phyloP scores from a whole-genome alignment of 768 basidiomycete genomes.

The Phylloporus sp. region DNA sequence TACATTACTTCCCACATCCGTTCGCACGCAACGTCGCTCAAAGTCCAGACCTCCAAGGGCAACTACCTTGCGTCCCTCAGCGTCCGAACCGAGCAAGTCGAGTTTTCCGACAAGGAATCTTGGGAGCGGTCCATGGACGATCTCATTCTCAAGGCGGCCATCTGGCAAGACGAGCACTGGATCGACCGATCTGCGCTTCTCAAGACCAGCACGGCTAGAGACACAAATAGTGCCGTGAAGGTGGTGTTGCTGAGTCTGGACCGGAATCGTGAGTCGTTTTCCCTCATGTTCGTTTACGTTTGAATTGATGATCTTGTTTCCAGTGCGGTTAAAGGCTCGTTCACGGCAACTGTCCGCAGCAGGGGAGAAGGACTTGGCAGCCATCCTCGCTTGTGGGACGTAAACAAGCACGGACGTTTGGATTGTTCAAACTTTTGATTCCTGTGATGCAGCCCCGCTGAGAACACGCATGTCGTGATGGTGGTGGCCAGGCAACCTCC shows the following conservation, averaged over 20 bases:
- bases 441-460: slow-evolving; percentile 6
- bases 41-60: slow-evolving; percentile 92
- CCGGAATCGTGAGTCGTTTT: slow-evolving; percentile 69
- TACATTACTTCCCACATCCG: slow-evolving; percentile 78
- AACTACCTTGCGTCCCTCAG: slow-evolving; percentile 85
- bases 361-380: slow-evolving; percentile 79
- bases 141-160: slow-evolving; percentile 84
- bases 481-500: slow-evolving; percentile 7
- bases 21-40: slow-evolving; percentile 71
- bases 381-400: slow-evolving; percentile 48
- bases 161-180: slow-evolving; percentile 95
- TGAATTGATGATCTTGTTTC: slow-evolving; percentile 8
- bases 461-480: slow-evolving; percentile 3
- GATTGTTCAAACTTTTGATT: neutral
- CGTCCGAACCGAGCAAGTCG: slow-evolving; percentile 81
- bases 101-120: slow-evolving; percentile 50
- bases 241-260: slow-evolving; percentile 90
- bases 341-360: slow-evolving; percentile 82
- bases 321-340: slow-evolving; percentile 88
- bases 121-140: slow-evolving; percentile 89
- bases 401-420: slow-evolving; percentile 10
- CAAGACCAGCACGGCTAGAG: slow-evolving; percentile 33
- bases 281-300: slow-evolving; percentile 9
- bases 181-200: slow-evolving; percentile 77
- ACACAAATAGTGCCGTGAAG: slow-evolving; percentile 55